Conservation (phyloP, 1,139 yeast species). For the Hyphopichia khmerensis region DNA sequence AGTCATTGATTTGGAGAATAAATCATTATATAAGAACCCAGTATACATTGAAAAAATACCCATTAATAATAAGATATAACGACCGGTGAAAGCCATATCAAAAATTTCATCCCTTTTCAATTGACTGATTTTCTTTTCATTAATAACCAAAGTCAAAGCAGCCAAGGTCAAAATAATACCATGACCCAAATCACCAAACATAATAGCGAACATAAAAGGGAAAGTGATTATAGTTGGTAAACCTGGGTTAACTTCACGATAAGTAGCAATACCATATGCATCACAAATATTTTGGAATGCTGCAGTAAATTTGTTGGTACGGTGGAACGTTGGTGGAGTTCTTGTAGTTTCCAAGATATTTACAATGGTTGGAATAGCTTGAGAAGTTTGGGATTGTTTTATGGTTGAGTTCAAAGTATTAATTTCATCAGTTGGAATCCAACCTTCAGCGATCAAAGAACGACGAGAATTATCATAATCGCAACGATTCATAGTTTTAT, state of each 20-base stretch:
- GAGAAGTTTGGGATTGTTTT: conserved; percentile 26
- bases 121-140: conserved; percentile 63
- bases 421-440: conserved; percentile 64
- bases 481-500: conserved; percentile 63
- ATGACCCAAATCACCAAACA: conserved; percentile 99
- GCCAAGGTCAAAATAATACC: conserved; percentile 78
- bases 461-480: conserved; percentile 65
- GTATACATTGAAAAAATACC: conserved; percentile 92
- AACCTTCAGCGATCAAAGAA: conserved; percentile 95
- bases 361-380: conserved; percentile 67
- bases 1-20: conserved; percentile 88
- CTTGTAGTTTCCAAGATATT: conserved; percentile 70
- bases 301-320: conserved; percentile 84
- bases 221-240: conserved; percentile 91
- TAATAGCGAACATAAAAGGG: conserved; percentile 98
- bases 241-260: conserved; percentile 95
- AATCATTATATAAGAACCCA: conserved; percentile 89
- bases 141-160: conserved; percentile 65
- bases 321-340: conserved; percentile 92
- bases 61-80: conserved; percentile 88
- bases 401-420: conserved; percentile 31
- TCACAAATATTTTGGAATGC: conserved; percentile 94
- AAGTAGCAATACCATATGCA: conserved; percentile 92
- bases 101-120: conserved; percentile 88
- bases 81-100: conserved; percentile 93